Base-by-base conservation (phyloP, 1,284 basidiomycete species). In the Neonothopanus nambi region DNA sequence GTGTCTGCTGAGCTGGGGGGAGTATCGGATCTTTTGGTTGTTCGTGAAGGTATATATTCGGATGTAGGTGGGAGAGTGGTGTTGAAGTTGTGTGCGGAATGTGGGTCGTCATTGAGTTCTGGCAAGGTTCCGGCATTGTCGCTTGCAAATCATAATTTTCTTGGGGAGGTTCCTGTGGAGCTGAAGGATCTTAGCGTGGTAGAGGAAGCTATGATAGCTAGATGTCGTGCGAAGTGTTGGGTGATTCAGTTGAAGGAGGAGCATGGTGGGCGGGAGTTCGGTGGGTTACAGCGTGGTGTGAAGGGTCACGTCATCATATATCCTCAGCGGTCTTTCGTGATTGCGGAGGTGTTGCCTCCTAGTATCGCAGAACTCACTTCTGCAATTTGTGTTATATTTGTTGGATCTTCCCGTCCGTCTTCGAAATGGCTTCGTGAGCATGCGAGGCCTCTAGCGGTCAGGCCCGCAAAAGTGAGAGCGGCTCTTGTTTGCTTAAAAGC, bases 401-500 rank as follows among this genome's bases (percentile, higher is more conserved):
- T 54, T 17, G 52, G 52, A 1, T 35, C 46, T 3, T 11, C 28
- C 2, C 36, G 24, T 11, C 52, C 52, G 2, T 42, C 52, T 1
- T 3, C 18, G 15, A 3, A 54, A 20, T 54, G 52, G 52, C 28
- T 54, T n/a, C 17, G 30, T 7, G 1, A 51, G 36, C 23, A 17
- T 41, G 51, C 30, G 21, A 33, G 48, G 39, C 50, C 50, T 3
- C 21, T 54, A 4, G 11, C 20, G 11, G 21, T 54, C 1, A 20
- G 52, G n/a, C 17, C 18, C 2, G 45, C 7, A n/a, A 41, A 33
- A 17, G 46, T 54, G 2, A 1, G 21, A 7, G 23, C 11, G 3
- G 71, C 71, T 6, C 55, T 75, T 3, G 3, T 50, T 7, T 75
- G 71, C 70, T 42, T 74, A 1, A 65, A 68, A 54, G 11, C 11